Percentiles rank a stretch among this genome's conserved stretches.
Conservation (phyloP, 441 rosid species). For the Hura crepitans region DNA sequence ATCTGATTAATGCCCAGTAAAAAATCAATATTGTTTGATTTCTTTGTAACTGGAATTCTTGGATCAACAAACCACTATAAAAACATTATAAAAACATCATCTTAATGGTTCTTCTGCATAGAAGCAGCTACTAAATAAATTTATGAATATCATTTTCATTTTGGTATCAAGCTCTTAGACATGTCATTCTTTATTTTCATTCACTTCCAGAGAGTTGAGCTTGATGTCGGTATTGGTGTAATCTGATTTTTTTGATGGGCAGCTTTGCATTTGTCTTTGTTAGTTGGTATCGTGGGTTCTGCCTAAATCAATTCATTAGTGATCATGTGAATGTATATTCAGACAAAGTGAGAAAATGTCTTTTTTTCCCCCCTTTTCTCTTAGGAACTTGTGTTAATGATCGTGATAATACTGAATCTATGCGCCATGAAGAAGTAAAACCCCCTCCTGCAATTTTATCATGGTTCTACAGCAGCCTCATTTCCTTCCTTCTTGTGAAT, state of each 20-base stretch:
- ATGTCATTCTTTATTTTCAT: background rate
- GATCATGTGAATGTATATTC: background rate
- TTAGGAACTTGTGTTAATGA: too few species aligned
- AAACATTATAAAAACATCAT: background rate
- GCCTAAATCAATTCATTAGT: background rate
- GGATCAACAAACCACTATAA: background rate
- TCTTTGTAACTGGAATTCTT: background rate
- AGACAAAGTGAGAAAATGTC: background rate
- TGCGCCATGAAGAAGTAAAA: background rate
- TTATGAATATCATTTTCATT: background rate
- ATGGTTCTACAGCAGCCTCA: too few species aligned
- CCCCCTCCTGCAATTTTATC: too few species aligned
- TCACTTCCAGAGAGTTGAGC: background rate
- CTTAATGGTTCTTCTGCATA: background rate
- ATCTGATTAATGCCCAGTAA: background rate
- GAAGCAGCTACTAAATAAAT: background rate
- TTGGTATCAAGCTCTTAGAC: background rate
- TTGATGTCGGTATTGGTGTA: background rate
- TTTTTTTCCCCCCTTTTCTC: too few species aligned
- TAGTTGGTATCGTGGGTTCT: background rate
- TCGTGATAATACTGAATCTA: too few species aligned
- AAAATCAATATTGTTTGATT: background rate
- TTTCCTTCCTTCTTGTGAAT: too few species aligned
- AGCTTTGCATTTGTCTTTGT: background rate
- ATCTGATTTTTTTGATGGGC: background rate